These are phyloP conservation scores for Pythium oligandrum DNA, from an alignment of 352 stramenopile species.

Conservation along the genomic window DNA sequence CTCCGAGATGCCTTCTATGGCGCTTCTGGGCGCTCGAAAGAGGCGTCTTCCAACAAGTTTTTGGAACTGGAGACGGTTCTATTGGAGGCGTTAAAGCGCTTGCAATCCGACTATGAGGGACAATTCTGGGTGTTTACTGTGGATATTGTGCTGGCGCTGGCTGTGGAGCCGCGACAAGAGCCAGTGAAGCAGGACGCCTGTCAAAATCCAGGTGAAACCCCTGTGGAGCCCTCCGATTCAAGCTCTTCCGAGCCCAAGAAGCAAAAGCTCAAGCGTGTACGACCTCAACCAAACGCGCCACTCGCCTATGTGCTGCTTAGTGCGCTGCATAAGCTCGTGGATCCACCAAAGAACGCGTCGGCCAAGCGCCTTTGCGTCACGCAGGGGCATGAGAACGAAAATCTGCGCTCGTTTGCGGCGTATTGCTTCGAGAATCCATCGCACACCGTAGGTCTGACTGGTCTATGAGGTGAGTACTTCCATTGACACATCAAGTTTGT, in stretches of 20 bases:
- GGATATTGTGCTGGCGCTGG: constrained; percentile 29
- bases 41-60: constrained; percentile 39
- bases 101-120: constrained; percentile 1
- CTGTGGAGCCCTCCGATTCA: no score
- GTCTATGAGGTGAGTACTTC: no score
- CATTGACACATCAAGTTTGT: no score
- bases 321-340: constrained; percentile 33
- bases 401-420: constrained; percentile 29
- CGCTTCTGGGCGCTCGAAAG: constrained; percentile 7
- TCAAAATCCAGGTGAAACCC: constrained; percentile 15
- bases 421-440: no score
- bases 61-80: constrained; percentile 37
- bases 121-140: constrained; percentile 40
- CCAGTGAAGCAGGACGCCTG: not conserved
- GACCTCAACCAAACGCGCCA: constrained; percentile 35
- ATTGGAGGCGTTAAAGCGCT: constrained; percentile 15
- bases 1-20: constrained; percentile 23
- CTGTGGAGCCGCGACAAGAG: constrained; percentile 11
- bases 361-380: constrained; percentile 6
- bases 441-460: no score
- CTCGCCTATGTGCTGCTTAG: constrained; percentile 53
- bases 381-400: constrained; percentile 21
- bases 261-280: constrained; percentile 20
- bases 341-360: not conserved
- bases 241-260: no score